These are phyloP conservation scores for Metschnikowia continentalis DNA, from an alignment of 805 yeast genomes.

Conservation along the genomic window DNA sequence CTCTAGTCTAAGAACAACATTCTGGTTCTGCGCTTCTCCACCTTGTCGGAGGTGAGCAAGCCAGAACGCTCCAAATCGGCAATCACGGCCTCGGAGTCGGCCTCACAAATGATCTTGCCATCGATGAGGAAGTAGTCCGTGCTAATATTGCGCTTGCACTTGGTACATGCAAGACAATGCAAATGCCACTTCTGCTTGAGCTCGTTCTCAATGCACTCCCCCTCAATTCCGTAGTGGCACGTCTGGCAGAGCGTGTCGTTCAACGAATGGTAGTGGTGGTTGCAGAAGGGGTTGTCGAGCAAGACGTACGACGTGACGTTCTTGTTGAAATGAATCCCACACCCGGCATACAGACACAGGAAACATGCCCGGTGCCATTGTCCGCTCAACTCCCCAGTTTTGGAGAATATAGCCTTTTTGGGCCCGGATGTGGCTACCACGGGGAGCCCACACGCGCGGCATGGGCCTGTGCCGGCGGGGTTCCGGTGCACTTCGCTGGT, in stretches of 20 bases:
- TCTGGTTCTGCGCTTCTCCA: constrained; percentile 43
- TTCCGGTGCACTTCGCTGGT: constrained; percentile 13
- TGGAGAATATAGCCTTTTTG: constrained; percentile 72
- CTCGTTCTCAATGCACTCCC: constrained; percentile 81
- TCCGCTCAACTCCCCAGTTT: constrained; percentile 77
- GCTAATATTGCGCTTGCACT: constrained; percentile 49
- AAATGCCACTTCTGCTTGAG: constrained; percentile 68
- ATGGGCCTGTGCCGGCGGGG: constrained; percentile 72
- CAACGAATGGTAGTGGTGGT: constrained; percentile 65
- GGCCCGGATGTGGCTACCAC: constrained; percentile 42
- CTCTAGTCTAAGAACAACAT: constrained; percentile 30
- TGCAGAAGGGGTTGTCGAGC: constrained; percentile 79
- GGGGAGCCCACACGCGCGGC: constrained; percentile 64
- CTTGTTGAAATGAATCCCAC: constrained; percentile 55
- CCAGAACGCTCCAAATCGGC: constrained; percentile 18
- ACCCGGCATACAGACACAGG: constrained; percentile 52
- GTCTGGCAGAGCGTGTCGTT: constrained; percentile 71
- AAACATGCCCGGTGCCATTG: constrained; percentile 94
- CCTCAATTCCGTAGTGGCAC: constrained; percentile 80
- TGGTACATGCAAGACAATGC: constrained; percentile 63
- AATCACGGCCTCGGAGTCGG: constrained; percentile 31
- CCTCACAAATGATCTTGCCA: constrained; percentile 50
- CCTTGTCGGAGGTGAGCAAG: constrained; percentile 25
- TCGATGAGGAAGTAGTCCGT: constrained; percentile 54
- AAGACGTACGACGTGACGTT: constrained; percentile 69